Base-by-base conservation (phyloP, 139 green algal genomes). In the Pseudopediastrum boryanum region DNA sequence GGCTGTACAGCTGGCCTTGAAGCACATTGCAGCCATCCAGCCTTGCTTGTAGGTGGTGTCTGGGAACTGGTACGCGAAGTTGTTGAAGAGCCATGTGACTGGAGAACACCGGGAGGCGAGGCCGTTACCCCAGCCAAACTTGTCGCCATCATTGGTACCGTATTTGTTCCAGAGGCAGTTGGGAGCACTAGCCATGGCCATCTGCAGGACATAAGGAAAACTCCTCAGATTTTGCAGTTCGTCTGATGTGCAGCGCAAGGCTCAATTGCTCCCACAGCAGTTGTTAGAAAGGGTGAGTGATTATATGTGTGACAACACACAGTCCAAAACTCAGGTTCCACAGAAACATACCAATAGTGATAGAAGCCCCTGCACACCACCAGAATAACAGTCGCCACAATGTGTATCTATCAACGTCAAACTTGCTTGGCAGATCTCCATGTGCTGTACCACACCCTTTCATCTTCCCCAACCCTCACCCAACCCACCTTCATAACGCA, bases 61-160 rank as follows among this genome's bases (percentile, higher is more conserved):
- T 0, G 76, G 76, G 46, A 82, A 82, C 76, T 82, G 76, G 65
- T 79, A 87, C 41, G 46, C 54, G 51, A 66, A 79, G 21, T 35
- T 63, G 65, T 68, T 82, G 72, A 84, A 87, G 7, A 64, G 56
- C 71, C 78, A 87, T 0, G 78, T 79, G 0, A 84, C 72, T 0
- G 83, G 83, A 6, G 78, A 27, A 78, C 83, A 87, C 41, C 77
- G 77, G 72, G 41, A 51, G 21, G 31, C 41, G 10, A 54, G 46
- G 48, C 77, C 77, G 35, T 58, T 66, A 65, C 65, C 72, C 83
- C 83, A 87, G 41, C 83, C 83, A 48, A 87, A 87, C 41, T 83
- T 82, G 44, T 84, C 72, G 31, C 77, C 71, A 23, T 67, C 54
- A 33, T 78, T 58, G 13, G 78, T 54, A 33, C 50, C 39, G 50